Evolutionary conservation across 305 asterid genomes (phyloP).

Genomic region (Fraxinus xanthoxyloides): DNA sequence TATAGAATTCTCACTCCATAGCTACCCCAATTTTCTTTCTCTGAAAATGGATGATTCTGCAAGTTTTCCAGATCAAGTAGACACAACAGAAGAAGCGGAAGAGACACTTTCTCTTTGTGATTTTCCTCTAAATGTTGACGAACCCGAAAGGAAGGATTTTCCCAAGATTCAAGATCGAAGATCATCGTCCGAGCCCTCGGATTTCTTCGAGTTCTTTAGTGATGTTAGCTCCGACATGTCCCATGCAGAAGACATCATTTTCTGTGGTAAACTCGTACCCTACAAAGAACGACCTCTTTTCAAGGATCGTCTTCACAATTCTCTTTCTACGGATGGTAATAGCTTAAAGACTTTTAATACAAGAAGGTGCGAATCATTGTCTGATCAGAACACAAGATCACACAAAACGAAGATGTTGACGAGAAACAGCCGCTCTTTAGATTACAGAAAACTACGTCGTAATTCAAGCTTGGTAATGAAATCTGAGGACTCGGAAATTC

Average conservation of each 20-base stretch:
- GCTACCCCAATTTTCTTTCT: not conserved
- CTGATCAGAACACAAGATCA: constrained; percentile 28
- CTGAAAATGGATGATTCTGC: constrained; percentile 15
- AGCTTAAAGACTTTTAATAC: constrained; percentile 8
- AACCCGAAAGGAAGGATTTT: not conserved
- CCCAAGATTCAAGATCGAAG: constrained; percentile 15
- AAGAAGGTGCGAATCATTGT: constrained; percentile 49
- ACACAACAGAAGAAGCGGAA: constrained; percentile 24
- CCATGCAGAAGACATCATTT: constrained; percentile 76
- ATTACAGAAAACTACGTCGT: constrained; percentile 32
- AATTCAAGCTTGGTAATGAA: constrained; percentile 24
- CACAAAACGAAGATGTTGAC: constrained; percentile 11
- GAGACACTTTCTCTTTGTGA: constrained; percentile 40
- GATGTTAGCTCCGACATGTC: constrained; percentile 37
- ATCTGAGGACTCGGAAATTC: constrained; percentile 29
- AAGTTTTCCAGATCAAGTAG: not conserved
- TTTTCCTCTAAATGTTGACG: constrained; percentile 23
- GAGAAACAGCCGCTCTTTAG: constrained; percentile 52
- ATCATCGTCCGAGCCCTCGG: constrained; percentile 38
- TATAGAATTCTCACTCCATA: not conserved
- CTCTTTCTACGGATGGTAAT: constrained; percentile 19
- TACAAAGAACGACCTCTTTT: constrained; percentile 21
- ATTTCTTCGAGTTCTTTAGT: constrained; percentile 57
- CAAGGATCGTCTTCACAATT: constrained; percentile 20
- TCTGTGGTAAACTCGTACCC: constrained; percentile 58